Evolutionary conservation across 805 yeast species (phyloP).

Genomic region (Candida sphagnicola): DNA sequence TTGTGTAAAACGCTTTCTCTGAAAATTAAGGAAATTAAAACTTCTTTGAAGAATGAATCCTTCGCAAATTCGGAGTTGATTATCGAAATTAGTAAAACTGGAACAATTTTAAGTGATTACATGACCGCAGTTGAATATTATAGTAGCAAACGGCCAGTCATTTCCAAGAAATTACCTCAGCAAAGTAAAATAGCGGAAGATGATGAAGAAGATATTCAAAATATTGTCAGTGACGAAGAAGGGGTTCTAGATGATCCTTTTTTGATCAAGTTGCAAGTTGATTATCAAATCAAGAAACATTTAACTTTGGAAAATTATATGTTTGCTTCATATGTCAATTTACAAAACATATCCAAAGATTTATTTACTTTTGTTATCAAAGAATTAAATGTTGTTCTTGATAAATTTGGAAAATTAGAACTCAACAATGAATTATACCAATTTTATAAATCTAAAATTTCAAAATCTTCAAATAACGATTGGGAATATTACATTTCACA

Average conservation of each 20-base stretch:
- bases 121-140: constrained; percentile 31
- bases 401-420: constrained; percentile 28
- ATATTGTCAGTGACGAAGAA: constrained; percentile 17
- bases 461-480: constrained; percentile 23
- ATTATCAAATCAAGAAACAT: constrained; percentile 38
- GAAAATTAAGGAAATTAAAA: constrained; percentile 40
- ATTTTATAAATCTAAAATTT: constrained; percentile 21
- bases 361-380: constrained; percentile 33
- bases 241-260: constrained; percentile 38
- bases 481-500: constrained; percentile 37
- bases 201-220: constrained; percentile 11
- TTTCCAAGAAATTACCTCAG: constrained; percentile 13
- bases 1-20: constrained; percentile 29
- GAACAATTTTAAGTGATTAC: constrained; percentile 41
- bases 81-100: constrained; percentile 55
- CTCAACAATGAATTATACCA: constrained; percentile 18
- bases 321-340: constrained; percentile 38
- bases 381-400: constrained; percentile 30
- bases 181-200: constrained; percentile 14
- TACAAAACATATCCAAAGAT: constrained; percentile 39
- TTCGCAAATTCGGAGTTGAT: constrained; percentile 33
- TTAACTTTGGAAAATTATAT: constrained; percentile 38
- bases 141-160: constrained; percentile 35
- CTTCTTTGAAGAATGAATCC: constrained; percentile 36
- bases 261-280: constrained; percentile 34